Percentiles rank a stretch among this genome's conserved stretches.
phyloP scores from a whole-genome alignment of 192 early-diverging fungal genomes.

The Dissophora ornata region DNA sequence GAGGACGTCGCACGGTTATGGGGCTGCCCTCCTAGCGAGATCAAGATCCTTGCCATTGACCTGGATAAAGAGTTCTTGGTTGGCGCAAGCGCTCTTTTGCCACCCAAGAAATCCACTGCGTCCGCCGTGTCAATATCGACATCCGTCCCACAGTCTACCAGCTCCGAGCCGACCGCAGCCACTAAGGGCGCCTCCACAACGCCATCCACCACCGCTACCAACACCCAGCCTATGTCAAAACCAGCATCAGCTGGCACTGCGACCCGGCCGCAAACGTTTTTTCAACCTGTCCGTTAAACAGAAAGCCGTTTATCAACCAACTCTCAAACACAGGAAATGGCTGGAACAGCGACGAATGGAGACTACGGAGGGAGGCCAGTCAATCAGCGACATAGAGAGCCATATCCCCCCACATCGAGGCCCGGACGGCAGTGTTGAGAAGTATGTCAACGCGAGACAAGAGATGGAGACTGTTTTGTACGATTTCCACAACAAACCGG shows the following conservation, averaged over 20 bases:
- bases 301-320: constrained; percentile 23
- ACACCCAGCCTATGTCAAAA: no score
- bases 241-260: not conserved
- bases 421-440: constrained; percentile 7
- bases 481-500: not conserved
- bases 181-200: no score
- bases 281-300: constrained; percentile 17
- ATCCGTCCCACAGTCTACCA: no score
- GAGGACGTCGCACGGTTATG: constrained; percentile 2
- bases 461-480: constrained; percentile 7
- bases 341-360: constrained; percentile 2
- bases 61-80: constrained; percentile 16
- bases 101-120: no score
- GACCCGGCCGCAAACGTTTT: not conserved
- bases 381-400: constrained; percentile 7
- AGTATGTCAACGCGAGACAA: not conserved
- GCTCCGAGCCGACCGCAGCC: no score
- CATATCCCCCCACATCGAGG: constrained; percentile 8
- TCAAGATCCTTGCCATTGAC: constrained; percentile 22
- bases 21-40: constrained; percentile 1
- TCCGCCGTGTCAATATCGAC: no score
- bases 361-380: not conserved
- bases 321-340: constrained; percentile 14
- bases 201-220: no score
- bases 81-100: constrained; percentile 16